phyloP scores from a whole-genome alignment of 768 basidiomycete species.

The Albatrellus ellisii region DNA sequence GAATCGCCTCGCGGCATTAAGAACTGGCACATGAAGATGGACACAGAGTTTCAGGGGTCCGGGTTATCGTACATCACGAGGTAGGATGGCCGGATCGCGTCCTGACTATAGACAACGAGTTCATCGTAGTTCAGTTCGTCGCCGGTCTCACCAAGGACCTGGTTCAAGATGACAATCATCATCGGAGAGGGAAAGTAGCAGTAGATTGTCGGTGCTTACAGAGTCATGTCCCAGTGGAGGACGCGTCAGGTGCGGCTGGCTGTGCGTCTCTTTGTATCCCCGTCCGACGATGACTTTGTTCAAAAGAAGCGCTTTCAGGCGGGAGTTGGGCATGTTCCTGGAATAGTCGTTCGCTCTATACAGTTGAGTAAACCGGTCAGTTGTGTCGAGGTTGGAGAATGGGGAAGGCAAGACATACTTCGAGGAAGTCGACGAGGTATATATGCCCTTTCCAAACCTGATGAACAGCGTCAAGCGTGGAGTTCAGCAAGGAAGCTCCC shows the following conservation, averaged over 20 bases:
- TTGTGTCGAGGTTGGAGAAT: not conserved
- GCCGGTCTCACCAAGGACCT: not conserved
- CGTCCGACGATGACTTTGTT: not conserved
- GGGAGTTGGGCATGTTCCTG: not conserved
- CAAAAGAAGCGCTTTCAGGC: not conserved
- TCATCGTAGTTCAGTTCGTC: conserved; percentile 14
- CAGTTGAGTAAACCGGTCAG: not conserved
- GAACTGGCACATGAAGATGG: too few relatives aligned
- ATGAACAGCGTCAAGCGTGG: not conserved
- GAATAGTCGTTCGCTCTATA: not conserved
- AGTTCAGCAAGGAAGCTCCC: not conserved
- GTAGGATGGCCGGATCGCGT: conserved; percentile 13
- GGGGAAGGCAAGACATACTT: not conserved
- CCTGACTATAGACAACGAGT: conserved; percentile 14
- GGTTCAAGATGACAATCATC: too few relatives aligned
- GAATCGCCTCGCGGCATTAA: too few relatives aligned
- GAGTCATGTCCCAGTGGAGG: not conserved
- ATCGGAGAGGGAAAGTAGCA: too few relatives aligned
- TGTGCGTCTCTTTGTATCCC: not conserved
- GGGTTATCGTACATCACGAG: conserved; percentile 15
- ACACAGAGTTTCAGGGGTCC: too few relatives aligned
- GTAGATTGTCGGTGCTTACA: not conserved
- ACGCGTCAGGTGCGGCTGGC: not conserved
- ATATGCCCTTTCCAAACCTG: not conserved
- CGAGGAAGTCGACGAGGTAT: not conserved